Evolutionary conservation across 139 green algal genomes (phyloP).

Genomic region (Picochlorum sp.): DNA sequence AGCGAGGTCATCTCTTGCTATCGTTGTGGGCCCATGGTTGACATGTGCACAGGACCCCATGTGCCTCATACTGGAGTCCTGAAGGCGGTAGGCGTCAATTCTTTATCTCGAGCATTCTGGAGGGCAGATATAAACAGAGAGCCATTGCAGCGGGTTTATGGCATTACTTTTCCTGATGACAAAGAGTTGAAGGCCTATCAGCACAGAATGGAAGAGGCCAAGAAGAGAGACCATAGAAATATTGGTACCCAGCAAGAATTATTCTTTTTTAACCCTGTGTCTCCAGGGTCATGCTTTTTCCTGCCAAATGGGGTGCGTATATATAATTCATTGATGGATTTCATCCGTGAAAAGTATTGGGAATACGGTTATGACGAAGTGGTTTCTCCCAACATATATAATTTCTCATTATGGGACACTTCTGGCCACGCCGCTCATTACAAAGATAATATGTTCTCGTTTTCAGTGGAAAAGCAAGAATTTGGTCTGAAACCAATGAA

Average conservation of each 20-base stretch:
- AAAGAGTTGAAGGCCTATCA: constrained; percentile 94
- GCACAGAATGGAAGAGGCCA: constrained; percentile 87
- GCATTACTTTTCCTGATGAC: constrained; percentile 89
- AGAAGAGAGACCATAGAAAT: constrained; percentile 94
- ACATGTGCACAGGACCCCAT: constrained; percentile 90
- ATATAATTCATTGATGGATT: constrained; percentile 84
- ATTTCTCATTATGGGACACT: constrained; percentile 95
- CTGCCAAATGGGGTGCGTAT: constrained; percentile 77
- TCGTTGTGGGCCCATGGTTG: constrained; percentile 86
- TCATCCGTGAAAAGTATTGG: constrained; percentile 90
- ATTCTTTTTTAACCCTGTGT: constrained; percentile 94
- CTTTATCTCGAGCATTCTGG: constrained; percentile 76
- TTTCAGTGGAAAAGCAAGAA: constrained; percentile 89
- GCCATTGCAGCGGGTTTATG: constrained; percentile 88
- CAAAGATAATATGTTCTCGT: constrained; percentile 97
- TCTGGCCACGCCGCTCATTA: constrained; percentile 94
- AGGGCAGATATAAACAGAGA: constrained; percentile 70
- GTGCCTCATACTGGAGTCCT: constrained; percentile 80
- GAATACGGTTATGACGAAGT: constrained; percentile 94
- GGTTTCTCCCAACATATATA: constrained; percentile 96
- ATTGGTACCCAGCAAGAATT: constrained; percentile 83
- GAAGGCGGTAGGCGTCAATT: constrained; percentile 69
- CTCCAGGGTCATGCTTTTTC: constrained; percentile 90
- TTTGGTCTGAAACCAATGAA: constrained; percentile 99
- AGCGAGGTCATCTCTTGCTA: constrained; percentile 79